Percentiles rank a stretch among this genome's conserved stretches.
phyloP scores from a whole-genome alignment of 2,329 filamentous ascomycete genomes.

The Colletotrichum camelliae region DNA sequence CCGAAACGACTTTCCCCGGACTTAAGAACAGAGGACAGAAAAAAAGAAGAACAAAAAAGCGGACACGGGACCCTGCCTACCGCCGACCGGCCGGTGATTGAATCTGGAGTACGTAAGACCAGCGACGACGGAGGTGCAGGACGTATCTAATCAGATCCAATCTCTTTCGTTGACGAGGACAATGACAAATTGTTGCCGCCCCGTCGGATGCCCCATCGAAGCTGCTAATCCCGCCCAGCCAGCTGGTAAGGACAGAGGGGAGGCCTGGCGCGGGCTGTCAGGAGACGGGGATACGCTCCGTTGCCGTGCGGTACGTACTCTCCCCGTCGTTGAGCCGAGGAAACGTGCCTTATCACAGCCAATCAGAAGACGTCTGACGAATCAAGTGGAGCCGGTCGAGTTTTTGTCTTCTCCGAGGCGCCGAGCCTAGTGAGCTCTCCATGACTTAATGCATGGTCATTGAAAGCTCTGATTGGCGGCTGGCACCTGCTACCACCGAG shows the following conservation, averaged over 20 bases:
- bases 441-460: slow-evolving; percentile 22
- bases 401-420: slow-evolving; percentile 23
- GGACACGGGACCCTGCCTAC: not conserved
- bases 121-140: not conserved
- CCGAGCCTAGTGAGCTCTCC: slow-evolving; percentile 15
- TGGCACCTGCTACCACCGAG: slow-evolving; percentile 17
- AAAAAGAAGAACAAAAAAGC: not conserved
- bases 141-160: slow-evolving; percentile 19
- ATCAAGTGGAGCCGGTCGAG: not conserved
- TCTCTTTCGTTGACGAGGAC: not conserved
- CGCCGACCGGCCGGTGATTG: not conserved
- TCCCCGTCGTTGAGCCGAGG: not conserved
- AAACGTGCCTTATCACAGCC: not conserved
- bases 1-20: not conserved
- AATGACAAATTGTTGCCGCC: slow-evolving; percentile 9
- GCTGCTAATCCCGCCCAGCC: not conserved
- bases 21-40: not conserved
- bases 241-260: not conserved
- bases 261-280: not conserved
- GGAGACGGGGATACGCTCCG: not conserved
- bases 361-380: not conserved
- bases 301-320: not conserved
- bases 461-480: slow-evolving; percentile 18
- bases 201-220: not conserved
- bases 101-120: not conserved